Base-by-base conservation (phyloP, 2,329 filamentous ascomycete species). In the Talaromyces sp. region DNA sequence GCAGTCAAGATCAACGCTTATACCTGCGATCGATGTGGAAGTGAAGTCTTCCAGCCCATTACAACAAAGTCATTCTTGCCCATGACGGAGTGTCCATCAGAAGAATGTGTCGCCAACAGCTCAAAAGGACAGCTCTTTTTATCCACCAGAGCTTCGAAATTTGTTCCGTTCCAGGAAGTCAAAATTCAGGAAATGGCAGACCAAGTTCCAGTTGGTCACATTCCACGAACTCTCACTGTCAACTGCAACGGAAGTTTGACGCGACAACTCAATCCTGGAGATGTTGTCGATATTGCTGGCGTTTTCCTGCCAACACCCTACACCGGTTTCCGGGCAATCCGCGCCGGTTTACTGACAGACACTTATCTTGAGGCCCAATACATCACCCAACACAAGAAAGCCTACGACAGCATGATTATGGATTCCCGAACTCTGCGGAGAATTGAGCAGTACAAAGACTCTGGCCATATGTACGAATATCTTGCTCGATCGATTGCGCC, bases 111-210 rank as follows among this genome's bases (percentile, higher is more conserved):
- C 73, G 83, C 84, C 64, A 98, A 97, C 76, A 92, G 96, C 75
- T 86, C 91, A 68, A 96, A 95, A 76, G 95, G 95, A 19, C 92
- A 97, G 75, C 84, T 99, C 44, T 93, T 96, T 74, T 86, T 96
- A 42, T 97, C 93, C 0, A 96, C 93, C n/a, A 86, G 95, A 69
- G 95, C 93, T 0, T 97, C 93, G 57, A 99, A 98, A 71, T 99
- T 98, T 72, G 80, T 96, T 70, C 92, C 95, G 3, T 99, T 99
- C 81, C 95, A 99, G 76, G 95, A 99, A 77, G 87, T 98, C 77
- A 98, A 98, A 80, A 92, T 99, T 61, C 95, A 99, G 77, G 95
- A 99, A 74, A 91, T 98, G 87, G 92, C 95, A n/a, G 95, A 99
- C 74, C 95, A 99, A 75, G 95, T 99, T 0, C 95, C 95, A 8